Conservation (phyloP, 371 early-diverging fungal species). For the Funneliformis caledonium region DNA sequence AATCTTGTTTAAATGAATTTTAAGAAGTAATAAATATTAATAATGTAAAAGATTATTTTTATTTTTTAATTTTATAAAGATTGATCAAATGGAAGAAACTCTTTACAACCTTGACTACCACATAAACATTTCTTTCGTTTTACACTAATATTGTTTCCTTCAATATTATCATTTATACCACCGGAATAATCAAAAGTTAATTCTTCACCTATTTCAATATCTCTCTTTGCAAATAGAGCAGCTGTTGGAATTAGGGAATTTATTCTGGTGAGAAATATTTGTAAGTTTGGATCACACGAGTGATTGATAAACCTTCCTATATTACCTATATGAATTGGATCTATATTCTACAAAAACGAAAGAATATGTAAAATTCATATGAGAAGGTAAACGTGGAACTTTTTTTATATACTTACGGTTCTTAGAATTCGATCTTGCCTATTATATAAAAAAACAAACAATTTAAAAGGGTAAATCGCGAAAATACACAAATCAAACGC, state of each 20-base stretch:
- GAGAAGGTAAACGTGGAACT: not conserved
- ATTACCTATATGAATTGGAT: constrained; percentile 70
- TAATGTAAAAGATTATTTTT: too few species aligned
- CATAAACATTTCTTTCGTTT: constrained; percentile 29
- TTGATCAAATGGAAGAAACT: constrained; percentile 28
- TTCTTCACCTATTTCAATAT: constrained; percentile 66
- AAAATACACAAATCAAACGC: not conserved
- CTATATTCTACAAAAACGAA: constrained; percentile 57
- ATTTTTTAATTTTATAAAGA: constrained; percentile 31
- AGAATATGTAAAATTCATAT: not conserved
- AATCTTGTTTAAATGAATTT: too few species aligned
- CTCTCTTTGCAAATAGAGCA: constrained; percentile 67
- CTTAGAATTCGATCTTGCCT: constrained; percentile 30
- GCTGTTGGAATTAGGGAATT: constrained; percentile 60
- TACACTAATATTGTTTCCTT: not conserved
- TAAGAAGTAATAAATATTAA: too few species aligned
- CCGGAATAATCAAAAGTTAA: constrained; percentile 75
- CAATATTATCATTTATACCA: not conserved
- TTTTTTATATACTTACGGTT: constrained; percentile 19
- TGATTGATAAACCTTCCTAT: constrained; percentile 78
- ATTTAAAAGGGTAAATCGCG: not conserved
- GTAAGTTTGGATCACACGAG: constrained; percentile 66
- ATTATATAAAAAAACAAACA: not conserved
- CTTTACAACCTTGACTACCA: constrained; percentile 26
- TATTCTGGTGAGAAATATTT: constrained; percentile 55